Conservation (phyloP, 768 basidiomycete genomes). For the Boletus vinaceobasis region DNA sequence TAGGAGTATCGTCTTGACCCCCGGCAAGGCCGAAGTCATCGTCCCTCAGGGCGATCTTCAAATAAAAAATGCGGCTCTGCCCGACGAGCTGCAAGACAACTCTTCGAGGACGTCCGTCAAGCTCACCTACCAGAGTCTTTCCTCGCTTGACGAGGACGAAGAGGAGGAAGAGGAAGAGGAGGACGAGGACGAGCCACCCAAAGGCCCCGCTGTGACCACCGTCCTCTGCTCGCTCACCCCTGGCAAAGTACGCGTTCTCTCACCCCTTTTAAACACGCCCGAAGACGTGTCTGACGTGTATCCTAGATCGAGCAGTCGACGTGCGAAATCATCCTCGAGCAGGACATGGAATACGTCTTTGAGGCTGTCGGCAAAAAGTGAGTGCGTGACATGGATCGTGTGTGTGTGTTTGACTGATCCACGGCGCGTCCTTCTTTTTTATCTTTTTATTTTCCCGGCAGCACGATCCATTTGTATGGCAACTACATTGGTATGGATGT, state of each 20-base stretch:
- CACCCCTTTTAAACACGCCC: background rate
- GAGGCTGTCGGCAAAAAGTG: slow-evolving; percentile 82
- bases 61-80: slow-evolving; percentile 81
- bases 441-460: slow-evolving; percentile 23
- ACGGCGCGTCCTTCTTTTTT: slow-evolving; percentile 3
- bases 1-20: slow-evolving; percentile 62
- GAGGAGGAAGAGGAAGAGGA: slow-evolving; percentile 47
- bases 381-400: slow-evolving; percentile 12
- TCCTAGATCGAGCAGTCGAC: slow-evolving; percentile 72
- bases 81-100: slow-evolving; percentile 63
- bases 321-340: slow-evolving; percentile 67
- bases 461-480: slow-evolving; percentile 74
- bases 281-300: slow-evolving; percentile 8
- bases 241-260: slow-evolving; percentile 56
- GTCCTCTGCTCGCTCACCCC: slow-evolving; percentile 79
- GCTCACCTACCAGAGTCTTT: slow-evolving; percentile 49
- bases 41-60: slow-evolving; percentile 64
- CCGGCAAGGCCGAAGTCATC: slow-evolving; percentile 56
- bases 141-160: slow-evolving; percentile 36
- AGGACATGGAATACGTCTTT: slow-evolving; percentile 62
- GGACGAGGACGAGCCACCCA: slow-evolving; percentile 36
- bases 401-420: background rate
- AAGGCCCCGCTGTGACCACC: slow-evolving; percentile 43
- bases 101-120: slow-evolving; percentile 65
- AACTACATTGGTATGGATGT: slow-evolving; percentile 69